phyloP scores from a whole-genome alignment of 257 asterid genomes.

The Euphrasia confusa region DNA sequence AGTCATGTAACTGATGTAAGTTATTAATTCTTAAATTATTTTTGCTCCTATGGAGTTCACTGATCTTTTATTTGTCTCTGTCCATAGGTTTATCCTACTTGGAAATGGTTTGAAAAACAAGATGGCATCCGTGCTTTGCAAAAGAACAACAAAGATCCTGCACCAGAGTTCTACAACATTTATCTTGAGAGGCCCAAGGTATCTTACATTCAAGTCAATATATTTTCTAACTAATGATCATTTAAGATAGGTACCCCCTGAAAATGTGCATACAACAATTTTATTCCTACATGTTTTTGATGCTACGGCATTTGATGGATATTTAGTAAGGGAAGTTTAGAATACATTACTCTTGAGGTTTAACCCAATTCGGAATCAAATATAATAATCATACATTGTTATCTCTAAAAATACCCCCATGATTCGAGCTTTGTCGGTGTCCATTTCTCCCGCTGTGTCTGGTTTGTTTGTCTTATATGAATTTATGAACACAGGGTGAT shows the following conservation, averaged over 20 bases:
- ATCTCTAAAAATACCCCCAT: no score
- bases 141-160: conserved; percentile 85
- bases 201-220: conserved; percentile 18
- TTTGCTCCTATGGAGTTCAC: conserved; percentile 9
- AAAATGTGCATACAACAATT: background rate
- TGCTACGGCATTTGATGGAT: no score
- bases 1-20: background rate
- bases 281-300: background rate
- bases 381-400: no score
- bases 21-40: background rate
- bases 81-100: conserved; percentile 87
- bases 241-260: background rate
- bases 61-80: conserved; percentile 20
- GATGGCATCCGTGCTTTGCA: conserved; percentile 97
- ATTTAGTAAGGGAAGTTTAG: no score
- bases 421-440: background rate
- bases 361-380: no score
- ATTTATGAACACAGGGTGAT: conserved; percentile 71
- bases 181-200: conserved; percentile 99
- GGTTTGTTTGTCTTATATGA: conserved; percentile 19
- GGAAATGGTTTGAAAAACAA: conserved; percentile 99
- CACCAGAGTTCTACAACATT: conserved; percentile 96
- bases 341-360: no score
- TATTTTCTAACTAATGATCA: conserved; percentile 14
- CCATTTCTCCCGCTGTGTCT: conserved; percentile 1